These are phyloP conservation scores for Chalciporus sphaerocephalus DNA, from an alignment of 768 basidiomycete species.

Conservation along the genomic window DNA sequence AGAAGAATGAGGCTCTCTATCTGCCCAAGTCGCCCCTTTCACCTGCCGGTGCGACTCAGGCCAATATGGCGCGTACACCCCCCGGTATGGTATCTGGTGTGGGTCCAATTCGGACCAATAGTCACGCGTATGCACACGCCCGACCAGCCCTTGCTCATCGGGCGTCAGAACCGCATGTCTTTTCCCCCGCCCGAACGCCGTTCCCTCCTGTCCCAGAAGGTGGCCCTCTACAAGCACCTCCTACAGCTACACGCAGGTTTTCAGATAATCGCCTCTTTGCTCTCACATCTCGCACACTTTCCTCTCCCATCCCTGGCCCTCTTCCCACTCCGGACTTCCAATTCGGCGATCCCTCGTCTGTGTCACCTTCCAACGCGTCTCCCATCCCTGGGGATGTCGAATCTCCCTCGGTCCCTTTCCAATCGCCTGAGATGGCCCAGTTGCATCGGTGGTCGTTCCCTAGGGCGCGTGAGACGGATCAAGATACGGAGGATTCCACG, in stretches of 20 bases:
- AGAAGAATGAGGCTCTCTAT: constrained; percentile 33
- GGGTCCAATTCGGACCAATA: constrained; percentile 44
- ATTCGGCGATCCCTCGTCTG: constrained; percentile 55
- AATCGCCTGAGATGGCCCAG: constrained; percentile 44
- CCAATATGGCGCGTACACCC: constrained; percentile 36
- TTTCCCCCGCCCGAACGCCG: constrained; percentile 36
- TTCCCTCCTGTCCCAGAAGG: constrained; percentile 31
- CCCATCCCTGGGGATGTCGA: constrained; percentile 46
- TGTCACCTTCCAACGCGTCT: constrained; percentile 42
- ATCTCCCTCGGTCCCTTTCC: constrained; percentile 18
- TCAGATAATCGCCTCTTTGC: constrained; percentile 49
- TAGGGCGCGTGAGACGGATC: constrained; percentile 38
- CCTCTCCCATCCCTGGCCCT: constrained; percentile 48
- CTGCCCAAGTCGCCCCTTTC: constrained; percentile 33
- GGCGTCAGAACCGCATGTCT: constrained; percentile 33
- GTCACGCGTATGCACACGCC: constrained; percentile 42
- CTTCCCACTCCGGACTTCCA: constrained; percentile 60
- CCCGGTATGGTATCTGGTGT: constrained; percentile 23
- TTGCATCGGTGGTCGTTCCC: constrained; percentile 42
- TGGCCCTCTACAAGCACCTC: constrained; percentile 10
- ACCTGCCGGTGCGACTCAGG: constrained; percentile 28
- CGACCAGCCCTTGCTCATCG: constrained; percentile 27
- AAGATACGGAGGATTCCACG: constrained; percentile 50
- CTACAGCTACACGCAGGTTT: constrained; percentile 19
- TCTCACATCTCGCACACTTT: constrained; percentile 45